Conservation (phyloP, 1,139 yeast genomes). For the Sugiyamaella grinbergsii region DNA sequence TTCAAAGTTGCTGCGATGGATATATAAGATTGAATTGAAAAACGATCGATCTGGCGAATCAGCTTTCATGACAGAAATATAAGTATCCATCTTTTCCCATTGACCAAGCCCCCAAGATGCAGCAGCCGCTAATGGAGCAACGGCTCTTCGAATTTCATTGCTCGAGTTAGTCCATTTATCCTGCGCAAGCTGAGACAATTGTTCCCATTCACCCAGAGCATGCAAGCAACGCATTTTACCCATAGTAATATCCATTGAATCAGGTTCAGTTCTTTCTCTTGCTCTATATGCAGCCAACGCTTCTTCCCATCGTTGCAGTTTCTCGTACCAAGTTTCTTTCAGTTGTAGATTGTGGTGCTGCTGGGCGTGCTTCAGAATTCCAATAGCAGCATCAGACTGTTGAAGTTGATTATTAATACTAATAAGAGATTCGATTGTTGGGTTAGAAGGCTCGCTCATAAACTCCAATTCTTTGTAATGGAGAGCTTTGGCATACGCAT, state of each 20-base stretch:
- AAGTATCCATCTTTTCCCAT: slow-evolving; percentile 95
- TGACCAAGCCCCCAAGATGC: slow-evolving; percentile 99
- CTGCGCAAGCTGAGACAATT: slow-evolving; percentile 79
- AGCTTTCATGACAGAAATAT: slow-evolving; percentile 82
- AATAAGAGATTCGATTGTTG: slow-evolving; percentile 89
- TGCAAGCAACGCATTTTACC: slow-evolving; percentile 98
- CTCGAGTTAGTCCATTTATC: slow-evolving; percentile 80
- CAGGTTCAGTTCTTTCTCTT: slow-evolving; percentile 47
- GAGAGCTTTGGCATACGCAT: slow-evolving; percentile 95
- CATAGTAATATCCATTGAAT: slow-evolving; percentile 74
- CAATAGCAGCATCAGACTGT: slow-evolving; percentile 97
- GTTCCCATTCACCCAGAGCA: slow-evolving; percentile 98
- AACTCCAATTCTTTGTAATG: slow-evolving; percentile 96
- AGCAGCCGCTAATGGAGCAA: slow-evolving; percentile 97
- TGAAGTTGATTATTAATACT: slow-evolving; percentile 92
- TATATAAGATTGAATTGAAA: slow-evolving; percentile 82
- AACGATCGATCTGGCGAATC: slow-evolving; percentile 95
- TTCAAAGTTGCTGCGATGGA: slow-evolving; percentile 83
- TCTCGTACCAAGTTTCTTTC: slow-evolving; percentile 97
- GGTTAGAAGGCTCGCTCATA: slow-evolving; percentile 88
- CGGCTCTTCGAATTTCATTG: slow-evolving; percentile 74
- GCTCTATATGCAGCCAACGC: slow-evolving; percentile 87
- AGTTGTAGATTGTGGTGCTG: slow-evolving; percentile 88
- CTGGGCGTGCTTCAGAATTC: slow-evolving; percentile 93
- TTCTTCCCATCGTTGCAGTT: slow-evolving; percentile 96